Evolutionary conservation across 2,329 filamentous ascomycete genomes (phyloP).

Genomic region (Coniosporium tulheliwenetii): DNA sequence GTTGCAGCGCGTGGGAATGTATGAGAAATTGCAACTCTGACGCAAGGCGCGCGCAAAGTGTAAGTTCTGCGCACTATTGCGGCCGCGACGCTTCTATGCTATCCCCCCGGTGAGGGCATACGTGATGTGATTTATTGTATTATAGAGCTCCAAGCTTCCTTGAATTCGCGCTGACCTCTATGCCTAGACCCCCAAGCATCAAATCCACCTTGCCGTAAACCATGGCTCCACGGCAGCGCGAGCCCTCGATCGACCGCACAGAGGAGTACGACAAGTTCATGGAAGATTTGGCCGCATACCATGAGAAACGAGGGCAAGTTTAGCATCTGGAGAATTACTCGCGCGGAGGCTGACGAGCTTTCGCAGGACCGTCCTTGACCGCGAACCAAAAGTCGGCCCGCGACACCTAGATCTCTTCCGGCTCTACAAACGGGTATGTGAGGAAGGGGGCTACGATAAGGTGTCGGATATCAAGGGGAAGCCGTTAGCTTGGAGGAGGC

Average conservation of each 20-base stretch:
- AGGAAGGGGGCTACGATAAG: constrained; percentile 72
- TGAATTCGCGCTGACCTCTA: too few species aligned
- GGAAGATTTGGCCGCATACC: constrained; percentile 53
- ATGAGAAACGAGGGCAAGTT: constrained; percentile 55
- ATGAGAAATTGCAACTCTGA: background rate
- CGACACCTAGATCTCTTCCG: constrained; percentile 63
- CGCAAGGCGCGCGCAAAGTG: too few species aligned
- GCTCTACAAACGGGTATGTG: constrained; percentile 62
- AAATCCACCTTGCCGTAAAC: constrained; percentile 6
- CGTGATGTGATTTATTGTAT: constrained; percentile 5
- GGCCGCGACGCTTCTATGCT: background rate
- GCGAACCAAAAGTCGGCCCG: constrained; percentile 65
- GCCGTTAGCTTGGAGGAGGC: constrained; percentile 71
- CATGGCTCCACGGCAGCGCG: constrained; percentile 30
- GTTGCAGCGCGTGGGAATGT: background rate
- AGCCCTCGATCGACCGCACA: constrained; percentile 30
- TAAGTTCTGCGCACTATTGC: background rate
- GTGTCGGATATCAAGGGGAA: constrained; percentile 51
- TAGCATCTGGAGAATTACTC: constrained; percentile 1
- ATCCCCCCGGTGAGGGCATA: background rate
- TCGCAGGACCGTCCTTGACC: constrained; percentile 52
- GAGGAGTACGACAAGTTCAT: constrained; percentile 69
- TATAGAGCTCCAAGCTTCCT: constrained; percentile 16
- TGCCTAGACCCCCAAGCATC: too few species aligned
- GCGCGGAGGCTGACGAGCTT: constrained; percentile 8